Evolutionary conservation across 2,329 filamentous ascomycete species (phyloP).

Genomic region (Pseudocercospora fuligena): DNA sequence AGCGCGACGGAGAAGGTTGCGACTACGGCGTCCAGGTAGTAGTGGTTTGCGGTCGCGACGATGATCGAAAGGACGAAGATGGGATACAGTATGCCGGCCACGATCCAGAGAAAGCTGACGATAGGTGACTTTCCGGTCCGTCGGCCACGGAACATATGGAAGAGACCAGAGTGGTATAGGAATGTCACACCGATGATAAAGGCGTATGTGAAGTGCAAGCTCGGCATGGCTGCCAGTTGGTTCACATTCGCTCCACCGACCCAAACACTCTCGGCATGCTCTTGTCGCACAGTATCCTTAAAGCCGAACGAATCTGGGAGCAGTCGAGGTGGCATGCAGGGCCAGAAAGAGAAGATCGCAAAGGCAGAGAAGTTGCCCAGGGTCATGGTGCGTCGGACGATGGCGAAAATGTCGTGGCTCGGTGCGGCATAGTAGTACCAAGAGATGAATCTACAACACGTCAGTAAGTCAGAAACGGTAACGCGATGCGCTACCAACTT

Average conservation of each 20-base stretch:
- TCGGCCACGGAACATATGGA: constrained; percentile 45
- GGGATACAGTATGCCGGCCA: constrained; percentile 49
- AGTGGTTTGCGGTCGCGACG: constrained; percentile 67
- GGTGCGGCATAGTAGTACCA: constrained; percentile 67
- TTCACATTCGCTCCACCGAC: constrained; percentile 54
- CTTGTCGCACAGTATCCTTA: constrained; percentile 54
- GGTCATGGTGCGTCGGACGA: constrained; percentile 52
- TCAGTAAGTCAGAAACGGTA: constrained; percentile 14
- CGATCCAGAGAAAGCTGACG: constrained; percentile 43
- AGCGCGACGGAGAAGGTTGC: constrained; percentile 55
- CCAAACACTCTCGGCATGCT: constrained; percentile 53
- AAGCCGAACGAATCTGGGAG: constrained; percentile 52
- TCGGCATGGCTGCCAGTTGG: constrained; percentile 53
- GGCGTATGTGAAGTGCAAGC: constrained; percentile 61
- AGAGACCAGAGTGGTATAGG: constrained; percentile 57
- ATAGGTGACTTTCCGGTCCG: constrained; percentile 37
- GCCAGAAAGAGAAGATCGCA: constrained; percentile 57
- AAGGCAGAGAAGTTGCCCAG: constrained; percentile 61
- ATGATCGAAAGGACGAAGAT: constrained; percentile 56
- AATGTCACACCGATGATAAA: constrained; percentile 58
- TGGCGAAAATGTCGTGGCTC: constrained; percentile 51
- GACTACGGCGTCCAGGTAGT: constrained; percentile 60
- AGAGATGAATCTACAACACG: constrained; percentile 59
- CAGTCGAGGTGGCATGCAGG: constrained; percentile 59
- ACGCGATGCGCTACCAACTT: constrained; percentile 27